These are phyloP conservation scores for Groenewaldozyma tartarivorans DNA, from an alignment of 805 yeast species.

Conservation along the genomic window DNA sequence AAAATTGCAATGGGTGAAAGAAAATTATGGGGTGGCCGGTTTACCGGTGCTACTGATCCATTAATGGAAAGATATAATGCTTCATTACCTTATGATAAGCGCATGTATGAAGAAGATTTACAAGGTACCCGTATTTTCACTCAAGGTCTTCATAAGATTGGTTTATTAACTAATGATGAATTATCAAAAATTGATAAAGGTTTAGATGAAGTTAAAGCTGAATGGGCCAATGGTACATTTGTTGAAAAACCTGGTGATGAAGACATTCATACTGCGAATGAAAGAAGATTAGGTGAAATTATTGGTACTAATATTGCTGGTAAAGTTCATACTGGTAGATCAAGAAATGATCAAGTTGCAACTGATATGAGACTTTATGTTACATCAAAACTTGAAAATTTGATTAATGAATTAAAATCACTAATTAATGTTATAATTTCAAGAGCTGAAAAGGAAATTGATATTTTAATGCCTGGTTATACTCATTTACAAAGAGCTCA, in stretches of 20 bases:
- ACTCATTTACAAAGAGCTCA: slow-evolving; percentile 98
- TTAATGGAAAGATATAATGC: slow-evolving; percentile 96
- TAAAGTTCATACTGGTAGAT: slow-evolving; percentile 98
- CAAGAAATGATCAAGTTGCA: slow-evolving; percentile 97
- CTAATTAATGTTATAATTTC: slow-evolving; percentile 58
- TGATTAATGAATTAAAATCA: slow-evolving; percentile 46
- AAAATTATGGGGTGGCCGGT: slow-evolving; percentile 97
- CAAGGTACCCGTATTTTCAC: slow-evolving; percentile 94
- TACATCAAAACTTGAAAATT: slow-evolving; percentile 58
- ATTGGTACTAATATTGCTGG: slow-evolving; percentile 93
- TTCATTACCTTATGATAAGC: slow-evolving; percentile 89
- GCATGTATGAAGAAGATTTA: slow-evolving; percentile 89
- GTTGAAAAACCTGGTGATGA: slow-evolving; percentile 85
- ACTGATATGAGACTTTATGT: slow-evolving; percentile 97
- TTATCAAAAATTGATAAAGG: slow-evolving; percentile 77
- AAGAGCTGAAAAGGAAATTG: slow-evolving; percentile 81
- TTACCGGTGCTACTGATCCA: slow-evolving; percentile 93
- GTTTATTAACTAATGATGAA: slow-evolving; percentile 65
- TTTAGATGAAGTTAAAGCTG: slow-evolving; percentile 55
- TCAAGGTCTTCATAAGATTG: slow-evolving; percentile 70
- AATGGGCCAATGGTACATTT: slow-evolving; percentile 68
- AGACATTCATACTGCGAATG: slow-evolving; percentile 98
- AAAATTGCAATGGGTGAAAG: slow-evolving; percentile 36
- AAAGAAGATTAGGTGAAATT: slow-evolving; percentile 91
- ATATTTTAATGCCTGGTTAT: slow-evolving; percentile 95